Base-by-base conservation (phyloP, 2,329 filamentous ascomycete genomes). In the Cladophialophora bantiana region DNA sequence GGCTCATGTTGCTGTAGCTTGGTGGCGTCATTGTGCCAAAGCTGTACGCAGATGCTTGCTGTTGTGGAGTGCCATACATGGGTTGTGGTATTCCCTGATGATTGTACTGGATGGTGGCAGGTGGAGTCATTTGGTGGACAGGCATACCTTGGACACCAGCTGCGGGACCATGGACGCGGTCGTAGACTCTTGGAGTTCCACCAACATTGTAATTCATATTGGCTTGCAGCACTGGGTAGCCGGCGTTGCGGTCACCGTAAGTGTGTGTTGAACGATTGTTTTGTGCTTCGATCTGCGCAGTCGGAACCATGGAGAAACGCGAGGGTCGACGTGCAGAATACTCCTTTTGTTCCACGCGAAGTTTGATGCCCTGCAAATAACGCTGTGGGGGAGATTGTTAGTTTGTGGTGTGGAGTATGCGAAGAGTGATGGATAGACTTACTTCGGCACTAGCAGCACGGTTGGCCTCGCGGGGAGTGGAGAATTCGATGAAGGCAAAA, bases 271-370 rank as follows among this genome's bases (percentile, higher is more conserved):
- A 20, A 31, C 45, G 4, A 20, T 26, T 50, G 20, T 50, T 26
- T 18, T 50, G 20, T 5, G 10, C 18, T 10, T 26, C 18, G 10
- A 50, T 2, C 26, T 20, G 18, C 10, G 15, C 5, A 1, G 26
- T 50, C 26, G 58, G 50, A 31, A 40, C 18, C 18, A 32, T 42
- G 40, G 63, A 35, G 36, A 45, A 45, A 35, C 38, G 54, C 7
- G 50, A 20, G 9, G 60, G 63, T 12, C 58, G 60, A 40, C 52
- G 52, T 36, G 61, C 64, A n/a, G 70, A 70, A 50, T 72, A 71
- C 57, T 73, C 71, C 58, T 73, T 74, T 7, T 62, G 68, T 55
- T 74, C 72, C 13, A 73, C 62, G 18, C 71, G 71, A 31, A 73
- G 63, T 32, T 64, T 70, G 48, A 59, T 18, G 18, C 59, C 65